Base-by-base conservation (phyloP, 2,329 filamentous ascomycete species). In the Thermoascus crustaceus region DNA sequence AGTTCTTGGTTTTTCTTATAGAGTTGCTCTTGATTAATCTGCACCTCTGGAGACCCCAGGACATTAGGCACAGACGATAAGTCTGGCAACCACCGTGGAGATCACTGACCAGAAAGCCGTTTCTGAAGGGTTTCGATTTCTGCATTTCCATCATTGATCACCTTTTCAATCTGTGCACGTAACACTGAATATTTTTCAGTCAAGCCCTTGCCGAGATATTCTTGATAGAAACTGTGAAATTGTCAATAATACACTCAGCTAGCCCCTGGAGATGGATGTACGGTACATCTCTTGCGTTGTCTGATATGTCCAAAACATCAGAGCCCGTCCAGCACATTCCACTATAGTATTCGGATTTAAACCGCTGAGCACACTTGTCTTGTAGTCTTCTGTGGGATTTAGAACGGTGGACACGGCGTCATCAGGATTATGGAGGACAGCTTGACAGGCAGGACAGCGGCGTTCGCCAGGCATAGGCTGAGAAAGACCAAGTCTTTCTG, bases 331-430 rank as follows among this genome's bases (percentile, higher is more conserved):
- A 2, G 39, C 41, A 21, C 41, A 43, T 49, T 94, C 88, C 73
- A 94, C 86, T 44, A 95, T 83, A 19, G 80, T 71, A 21, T 73
- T 80, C 1, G 89, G 89, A 41, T 78, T 84, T 1, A 95, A 64
- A 0, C 89, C 89, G 51, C 84, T 86, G 7, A 95, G 68, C 0
- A 93, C 75, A 41, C 80, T 88, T 0, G 84, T 86, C 60, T 94
- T 94, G 68, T 91, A 94, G 46, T 93, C 86, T 50, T 95, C 88
- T 0, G 78, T 80, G 0, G 86, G 86, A 41, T 80, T 83, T 25
- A 95, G 69, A 19, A 78, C 72, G 1, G 80, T 75, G 13, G 80
- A 68, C 7, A 83, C 76, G 3, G 79, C 83, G 63, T 93, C 85
- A 47, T 93, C 82, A 0, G 77, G 77, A 43, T 80, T 82, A 5